Conservation (phyloP, 2,329 filamentous ascomycete genomes). For the Zarea fungicola region DNA sequence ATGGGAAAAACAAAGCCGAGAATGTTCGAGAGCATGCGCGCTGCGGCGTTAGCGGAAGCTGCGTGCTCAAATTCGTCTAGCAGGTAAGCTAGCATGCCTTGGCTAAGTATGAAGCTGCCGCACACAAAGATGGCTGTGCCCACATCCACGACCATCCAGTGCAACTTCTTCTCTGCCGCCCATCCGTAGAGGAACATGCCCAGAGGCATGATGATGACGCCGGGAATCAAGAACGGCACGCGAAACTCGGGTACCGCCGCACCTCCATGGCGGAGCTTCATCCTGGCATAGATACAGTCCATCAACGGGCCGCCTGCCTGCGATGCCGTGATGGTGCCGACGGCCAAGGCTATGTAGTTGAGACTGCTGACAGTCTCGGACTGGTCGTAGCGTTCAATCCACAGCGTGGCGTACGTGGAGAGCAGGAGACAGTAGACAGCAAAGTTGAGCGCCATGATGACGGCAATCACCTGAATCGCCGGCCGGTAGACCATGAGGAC, state of each 20-base stretch:
- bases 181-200: conserved; percentile 37
- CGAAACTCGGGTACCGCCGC: conserved; percentile 38
- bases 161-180: conserved; percentile 41
- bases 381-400: conserved; percentile 41
- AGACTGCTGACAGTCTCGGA: conserved; percentile 39
- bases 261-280: conserved; percentile 4
- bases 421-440: conserved; percentile 46
- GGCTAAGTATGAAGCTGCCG: conserved; percentile 48
- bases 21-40: conserved; percentile 16
- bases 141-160: conserved; percentile 55
- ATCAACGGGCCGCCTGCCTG: conserved; percentile 31
- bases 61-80: conserved; percentile 17
- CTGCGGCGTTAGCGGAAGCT: conserved; percentile 17
- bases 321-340: conserved; percentile 34
- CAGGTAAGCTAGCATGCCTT: conserved; percentile 47
- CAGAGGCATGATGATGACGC: conserved; percentile 35
- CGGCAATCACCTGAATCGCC: conserved; percentile 40
- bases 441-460: conserved; percentile 42
- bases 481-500: conserved; percentile 37
- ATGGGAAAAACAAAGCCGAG: conserved; percentile 18
- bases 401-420: conserved; percentile 47
- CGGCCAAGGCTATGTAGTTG: conserved; percentile 45
- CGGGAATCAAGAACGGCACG: conserved; percentile 48
- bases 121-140: conserved; percentile 47
- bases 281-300: conserved; percentile 30